Conservation (phyloP, 2,329 filamentous ascomycete species). For the Capronia americana region DNA sequence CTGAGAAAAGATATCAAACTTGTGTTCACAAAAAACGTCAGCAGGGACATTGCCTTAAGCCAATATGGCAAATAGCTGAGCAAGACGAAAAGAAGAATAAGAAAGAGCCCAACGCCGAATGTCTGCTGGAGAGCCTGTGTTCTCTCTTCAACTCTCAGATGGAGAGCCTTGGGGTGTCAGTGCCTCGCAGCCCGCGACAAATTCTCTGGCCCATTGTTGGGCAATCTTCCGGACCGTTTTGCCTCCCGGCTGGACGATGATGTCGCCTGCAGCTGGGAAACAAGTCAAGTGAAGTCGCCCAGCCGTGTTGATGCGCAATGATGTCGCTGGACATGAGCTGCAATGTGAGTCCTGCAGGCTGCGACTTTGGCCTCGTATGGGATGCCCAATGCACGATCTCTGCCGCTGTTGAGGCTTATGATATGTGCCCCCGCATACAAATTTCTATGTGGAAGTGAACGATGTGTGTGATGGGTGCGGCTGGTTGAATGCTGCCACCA, state of each 20-base stretch:
- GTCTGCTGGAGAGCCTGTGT: not conserved
- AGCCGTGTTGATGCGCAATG: conserved; percentile 7
- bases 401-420: not conserved
- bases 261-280: conserved; percentile 4
- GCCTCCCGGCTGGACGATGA: not conserved
- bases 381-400: not conserved
- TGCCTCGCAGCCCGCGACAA: not conserved
- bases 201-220: not conserved
- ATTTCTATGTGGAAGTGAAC: conserved; percentile 4
- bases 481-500: not conserved
- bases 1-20: not conserved
- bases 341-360: conserved; percentile 1
- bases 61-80: conserved; percentile 1
- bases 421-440: conserved; percentile 16
- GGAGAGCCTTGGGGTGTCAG: not conserved
- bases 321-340: conserved; percentile 14
- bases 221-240: not conserved
- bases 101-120: not conserved
- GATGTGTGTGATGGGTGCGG: not conserved
- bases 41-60: not conserved
- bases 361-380: not conserved
- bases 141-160: not conserved
- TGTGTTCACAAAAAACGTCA: not conserved
- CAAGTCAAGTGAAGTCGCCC: conserved; percentile 3
- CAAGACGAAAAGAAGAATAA: conserved; percentile 8